Evolutionary conservation across 495 filamentous ascomycete species (phyloP), one percentile per base, ranked within the genome.

Genomic region (Polyplosphaeria fusca): DNA sequence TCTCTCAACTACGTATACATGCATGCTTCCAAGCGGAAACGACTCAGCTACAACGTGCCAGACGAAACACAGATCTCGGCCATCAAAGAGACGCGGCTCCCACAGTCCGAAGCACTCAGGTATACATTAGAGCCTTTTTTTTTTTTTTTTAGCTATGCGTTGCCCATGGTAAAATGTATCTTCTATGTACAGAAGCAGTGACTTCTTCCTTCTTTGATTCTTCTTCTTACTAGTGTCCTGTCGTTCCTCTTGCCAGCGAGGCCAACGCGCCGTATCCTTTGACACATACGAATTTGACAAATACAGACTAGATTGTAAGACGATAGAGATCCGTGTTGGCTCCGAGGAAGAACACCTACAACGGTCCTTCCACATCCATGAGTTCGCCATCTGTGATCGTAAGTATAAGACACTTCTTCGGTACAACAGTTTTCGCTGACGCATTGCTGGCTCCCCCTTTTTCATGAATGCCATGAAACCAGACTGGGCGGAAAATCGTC

Each of bases 381-480:
- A 58, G 25, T n/a, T 5, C 9, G 45, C 50, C 20, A 43, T 63
- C 1, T 52, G 60, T 26, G 48, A 51, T 7, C 44, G 43, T n/a
- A n/a, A n/a, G n/a, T n/a, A n/a, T n/a, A n/a, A n/a, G n/a, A n/a
- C n/a, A n/a, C n/a, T n/a, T n/a, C n/a, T n/a, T n/a, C n/a, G n/a
- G n/a, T n/a, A n/a, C n/a, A n/a, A n/a, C n/a, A n/a, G n/a, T n/a
- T n/a, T n/a, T n/a, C n/a, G n/a, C n/a, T n/a, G n/a, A n/a, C n/a
- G n/a, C n/a, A n/a, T n/a, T n/a, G n/a, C n/a, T n/a, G n/a, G n/a
- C 5, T 54, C 54, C 4, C 32, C 16, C 13, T 63, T 54, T 49
- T 54, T 63, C 38, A 18, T 24, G 28, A 54, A 50, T 22, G 60
- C 55, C 18, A 53, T 58, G 54, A 63, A 57, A 20, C 48, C 47